Conservation (phyloP, 2,329 filamentous ascomycete genomes). For the Neopestalotiopsis rosae region DNA sequence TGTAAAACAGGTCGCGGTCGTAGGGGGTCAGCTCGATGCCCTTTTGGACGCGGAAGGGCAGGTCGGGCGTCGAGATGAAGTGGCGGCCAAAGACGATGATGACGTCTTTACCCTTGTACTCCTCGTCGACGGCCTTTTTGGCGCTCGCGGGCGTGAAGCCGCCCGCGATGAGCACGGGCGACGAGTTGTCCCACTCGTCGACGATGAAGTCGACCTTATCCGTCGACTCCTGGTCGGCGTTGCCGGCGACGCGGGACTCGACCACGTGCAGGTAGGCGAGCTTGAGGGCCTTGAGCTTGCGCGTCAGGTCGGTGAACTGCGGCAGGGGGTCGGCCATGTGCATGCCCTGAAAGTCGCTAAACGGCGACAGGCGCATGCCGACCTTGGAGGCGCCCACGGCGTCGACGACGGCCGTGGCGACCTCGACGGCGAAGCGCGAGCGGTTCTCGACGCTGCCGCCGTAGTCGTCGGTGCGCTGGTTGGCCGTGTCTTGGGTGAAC, state of each 20-base stretch:
- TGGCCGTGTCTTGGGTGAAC: conserved; percentile 59
- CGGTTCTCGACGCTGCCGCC: conserved; percentile 62
- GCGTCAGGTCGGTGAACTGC: conserved; percentile 60
- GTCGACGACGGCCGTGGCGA: conserved; percentile 53
- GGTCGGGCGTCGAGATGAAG: conserved; percentile 55
- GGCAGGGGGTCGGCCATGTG: conserved; percentile 59
- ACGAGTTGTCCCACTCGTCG: conserved; percentile 27
- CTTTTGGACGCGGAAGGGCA: conserved; percentile 48
- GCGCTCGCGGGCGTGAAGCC: conserved; percentile 48
- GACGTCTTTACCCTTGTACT: conserved; percentile 47
- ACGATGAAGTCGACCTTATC: conserved; percentile 35
- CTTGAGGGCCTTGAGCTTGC: conserved; percentile 52
- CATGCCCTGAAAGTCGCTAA: conserved; percentile 60
- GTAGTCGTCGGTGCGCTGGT: conserved; percentile 59
- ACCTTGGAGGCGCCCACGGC: conserved; percentile 54
- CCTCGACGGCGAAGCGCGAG: conserved; percentile 55
- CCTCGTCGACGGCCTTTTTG: conserved; percentile 43
- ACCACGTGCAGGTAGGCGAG: conserved; percentile 64
- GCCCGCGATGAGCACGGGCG: conserved; percentile 53
- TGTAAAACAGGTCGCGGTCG: conserved; percentile 52
- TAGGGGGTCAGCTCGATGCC: conserved; percentile 48
- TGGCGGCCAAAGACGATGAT: conserved; percentile 52
- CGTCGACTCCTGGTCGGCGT: conserved; percentile 7
- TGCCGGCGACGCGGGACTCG: conserved; percentile 50
- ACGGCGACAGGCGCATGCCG: conserved; percentile 58